Conservation (phyloP, 1,284 basidiomycete genomes). For the Heterobasidion annosum region DNA sequence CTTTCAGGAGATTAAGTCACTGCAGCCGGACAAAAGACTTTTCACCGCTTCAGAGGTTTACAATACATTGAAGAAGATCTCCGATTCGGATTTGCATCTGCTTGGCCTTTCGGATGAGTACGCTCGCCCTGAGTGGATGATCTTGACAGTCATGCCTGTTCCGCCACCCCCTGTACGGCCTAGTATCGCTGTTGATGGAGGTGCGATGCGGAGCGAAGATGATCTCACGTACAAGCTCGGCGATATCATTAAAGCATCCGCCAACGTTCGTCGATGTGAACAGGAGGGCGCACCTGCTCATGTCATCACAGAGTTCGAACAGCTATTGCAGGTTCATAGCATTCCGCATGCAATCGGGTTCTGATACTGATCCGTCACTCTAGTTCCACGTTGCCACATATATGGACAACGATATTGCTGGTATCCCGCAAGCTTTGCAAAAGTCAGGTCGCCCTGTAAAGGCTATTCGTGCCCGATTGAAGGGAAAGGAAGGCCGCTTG, state of each 20-base stretch:
- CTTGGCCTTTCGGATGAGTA: constrained; percentile 94
- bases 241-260: constrained; percentile 95
- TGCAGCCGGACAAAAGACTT: constrained; percentile 86
- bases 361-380: constrained; percentile 3
- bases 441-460: constrained; percentile 98
- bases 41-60: constrained; percentile 88
- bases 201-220: constrained; percentile 94
- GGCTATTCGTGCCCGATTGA: constrained; percentile 95
- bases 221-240: constrained; percentile 98
- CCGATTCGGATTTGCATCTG: constrained; percentile 82
- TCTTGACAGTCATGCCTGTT: constrained; percentile 94
- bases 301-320: constrained; percentile 94
- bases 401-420: constrained; percentile 99
- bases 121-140: constrained; percentile 99
- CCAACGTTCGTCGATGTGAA: constrained; percentile 87
- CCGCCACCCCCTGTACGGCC: constrained; percentile 98
- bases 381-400: constrained; percentile 98
- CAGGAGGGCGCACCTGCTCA: constrained; percentile 96
- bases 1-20: constrained; percentile 66
- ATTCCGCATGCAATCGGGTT: constrained; percentile 2
- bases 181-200: constrained; percentile 94
- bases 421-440: constrained; percentile 94
- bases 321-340: constrained; percentile 73
- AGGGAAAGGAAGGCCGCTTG: constrained; percentile 98
- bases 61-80: constrained; percentile 90